These are phyloP conservation scores for Cryptococcus hybrid DNA, from an alignment of 1,284 basidiomycete genomes.

Conservation along the genomic window DNA sequence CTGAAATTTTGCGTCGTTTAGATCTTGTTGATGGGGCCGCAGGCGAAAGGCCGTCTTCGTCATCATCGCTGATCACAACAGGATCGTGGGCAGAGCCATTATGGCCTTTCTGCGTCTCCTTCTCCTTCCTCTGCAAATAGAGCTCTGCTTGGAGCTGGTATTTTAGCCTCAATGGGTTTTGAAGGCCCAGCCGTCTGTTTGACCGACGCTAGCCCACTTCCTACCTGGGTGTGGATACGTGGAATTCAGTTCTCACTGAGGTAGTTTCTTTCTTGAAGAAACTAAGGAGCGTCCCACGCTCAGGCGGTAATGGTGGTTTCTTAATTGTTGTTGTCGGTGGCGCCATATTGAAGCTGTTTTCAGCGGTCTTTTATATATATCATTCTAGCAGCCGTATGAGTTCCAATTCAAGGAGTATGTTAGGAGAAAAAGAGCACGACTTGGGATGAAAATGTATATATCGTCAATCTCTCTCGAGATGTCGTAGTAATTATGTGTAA, in stretches of 20 bases:
- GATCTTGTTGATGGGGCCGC: background rate
- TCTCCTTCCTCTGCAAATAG: background rate
- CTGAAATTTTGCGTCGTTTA: slow-evolving; percentile 6
- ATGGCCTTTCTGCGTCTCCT: slow-evolving; percentile 9
- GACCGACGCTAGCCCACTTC: too few relatives aligned
- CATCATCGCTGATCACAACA: slow-evolving; percentile 18
- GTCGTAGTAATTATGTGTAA: too few relatives aligned
- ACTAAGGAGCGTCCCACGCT: slow-evolving; percentile 16
- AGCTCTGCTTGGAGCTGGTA: background rate
- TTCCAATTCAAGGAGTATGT: too few relatives aligned
- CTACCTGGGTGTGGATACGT: too few relatives aligned
- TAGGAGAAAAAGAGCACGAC: too few relatives aligned
- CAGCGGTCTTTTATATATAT: background rate
- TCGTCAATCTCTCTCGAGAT: too few relatives aligned
- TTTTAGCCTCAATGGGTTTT: background rate
- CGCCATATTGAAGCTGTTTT: slow-evolving; percentile 11
- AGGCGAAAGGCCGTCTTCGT: slow-evolving; percentile 13
- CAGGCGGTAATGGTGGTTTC: slow-evolving; percentile 4
- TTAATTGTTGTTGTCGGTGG: slow-evolving; percentile 10
- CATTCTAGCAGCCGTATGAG: too few relatives aligned
- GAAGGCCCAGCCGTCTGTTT: too few relatives aligned
- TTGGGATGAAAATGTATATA: too few relatives aligned
- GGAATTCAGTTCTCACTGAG: too few relatives aligned
- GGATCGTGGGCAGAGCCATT: slow-evolving; percentile 12
- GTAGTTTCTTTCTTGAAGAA: slow-evolving; percentile 19